Evolutionary conservation across 2,329 filamentous ascomycete genomes (phyloP).

Genomic region (Fusarium tuaranense): DNA sequence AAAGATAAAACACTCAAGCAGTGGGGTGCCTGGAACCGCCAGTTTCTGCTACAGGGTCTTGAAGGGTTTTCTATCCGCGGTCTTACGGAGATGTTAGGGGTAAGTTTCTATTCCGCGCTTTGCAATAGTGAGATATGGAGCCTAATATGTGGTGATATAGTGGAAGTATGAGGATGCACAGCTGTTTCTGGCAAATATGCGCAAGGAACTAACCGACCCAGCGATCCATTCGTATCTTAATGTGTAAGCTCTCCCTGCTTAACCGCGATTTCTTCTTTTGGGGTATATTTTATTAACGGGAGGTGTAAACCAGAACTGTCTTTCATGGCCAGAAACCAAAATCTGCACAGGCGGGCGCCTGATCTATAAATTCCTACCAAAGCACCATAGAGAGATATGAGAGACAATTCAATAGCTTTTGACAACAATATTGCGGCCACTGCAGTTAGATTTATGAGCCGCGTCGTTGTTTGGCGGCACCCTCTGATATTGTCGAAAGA

Average conservation of each 20-base stretch:
- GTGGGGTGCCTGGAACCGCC: conserved; percentile 42
- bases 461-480: not conserved
- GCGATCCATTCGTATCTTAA: conserved; percentile 27
- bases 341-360: not conserved
- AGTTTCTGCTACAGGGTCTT: conserved; percentile 38
- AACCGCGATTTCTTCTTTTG: not conserved
- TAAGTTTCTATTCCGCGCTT: not conserved
- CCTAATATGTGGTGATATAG: conserved; percentile 1
- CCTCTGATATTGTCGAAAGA: not conserved
- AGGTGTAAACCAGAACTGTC: conserved; percentile 1
- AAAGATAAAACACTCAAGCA: conserved; percentile 45
- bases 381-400: not conserved
- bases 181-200: conserved; percentile 25
- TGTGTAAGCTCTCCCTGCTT: conserved; percentile 12
- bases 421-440: not conserved
- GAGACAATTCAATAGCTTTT: not conserved
- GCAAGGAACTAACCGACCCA: conserved; percentile 29
- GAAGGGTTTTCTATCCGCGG: conserved; percentile 42
- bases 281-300: not conserved
- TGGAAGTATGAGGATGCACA: conserved; percentile 33
- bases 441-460: not conserved
- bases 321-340: conserved; percentile 16
- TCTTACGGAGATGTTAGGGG: conserved; percentile 32
- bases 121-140: accelerated
- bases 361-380: not conserved